Conservation (phyloP, 768 basidiomycete genomes). For the Pleurotus pulmonarius region DNA sequence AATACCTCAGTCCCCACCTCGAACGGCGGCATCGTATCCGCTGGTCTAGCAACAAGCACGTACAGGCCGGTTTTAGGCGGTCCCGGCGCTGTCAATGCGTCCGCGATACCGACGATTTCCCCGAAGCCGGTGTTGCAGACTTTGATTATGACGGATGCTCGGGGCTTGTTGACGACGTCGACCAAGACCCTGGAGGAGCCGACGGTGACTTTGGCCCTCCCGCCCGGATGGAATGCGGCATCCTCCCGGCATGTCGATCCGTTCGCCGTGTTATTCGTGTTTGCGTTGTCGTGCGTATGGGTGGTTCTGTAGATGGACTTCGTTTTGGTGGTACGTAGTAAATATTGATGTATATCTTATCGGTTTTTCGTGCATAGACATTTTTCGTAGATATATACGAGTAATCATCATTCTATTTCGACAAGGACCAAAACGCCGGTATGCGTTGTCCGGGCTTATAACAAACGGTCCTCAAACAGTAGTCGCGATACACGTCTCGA, state of each 20-base stretch:
- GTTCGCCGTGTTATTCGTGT: conserved; percentile 10
- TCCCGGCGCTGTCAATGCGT: conserved; percentile 34
- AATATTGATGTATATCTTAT: no score
- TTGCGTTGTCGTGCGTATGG: conserved; percentile 14
- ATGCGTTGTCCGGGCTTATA: no score
- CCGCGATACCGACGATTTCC: conserved; percentile 55
- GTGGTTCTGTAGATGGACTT: conserved; percentile 8
- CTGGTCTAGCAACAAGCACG: conserved; percentile 69
- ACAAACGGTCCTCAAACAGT: no score
- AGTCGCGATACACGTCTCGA: no score
- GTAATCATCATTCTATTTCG: no score
- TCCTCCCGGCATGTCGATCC: neutral
- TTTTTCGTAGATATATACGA: no score
- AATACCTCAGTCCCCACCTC: conserved; percentile 61
- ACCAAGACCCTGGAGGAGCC: conserved; percentile 44
- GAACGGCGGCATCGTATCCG: conserved; percentile 50
- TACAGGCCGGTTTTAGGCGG: conserved; percentile 56
- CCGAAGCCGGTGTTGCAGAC: conserved; percentile 51
- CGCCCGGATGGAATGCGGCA: conserved; percentile 52
- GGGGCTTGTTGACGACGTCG: conserved; percentile 50
- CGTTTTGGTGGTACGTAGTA: neutral
- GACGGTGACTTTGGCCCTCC: conserved; percentile 55
- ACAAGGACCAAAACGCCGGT: no score
- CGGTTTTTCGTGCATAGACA: no score
- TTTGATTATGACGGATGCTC: conserved; percentile 50